Conservation (phyloP, 176 grass and related monocot species). For the Pharus latifolius region DNA sequence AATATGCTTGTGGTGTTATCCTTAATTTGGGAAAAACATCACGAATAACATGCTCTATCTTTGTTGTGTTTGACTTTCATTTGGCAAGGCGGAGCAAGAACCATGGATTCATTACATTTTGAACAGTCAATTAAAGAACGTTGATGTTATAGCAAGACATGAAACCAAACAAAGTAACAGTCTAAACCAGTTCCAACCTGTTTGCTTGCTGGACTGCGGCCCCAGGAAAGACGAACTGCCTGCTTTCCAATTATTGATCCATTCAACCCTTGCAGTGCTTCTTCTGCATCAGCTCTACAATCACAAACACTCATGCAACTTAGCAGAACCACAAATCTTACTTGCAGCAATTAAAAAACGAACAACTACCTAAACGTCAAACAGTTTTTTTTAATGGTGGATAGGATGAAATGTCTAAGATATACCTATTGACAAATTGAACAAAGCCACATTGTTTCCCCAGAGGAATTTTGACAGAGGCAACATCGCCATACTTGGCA, state of each 20-base stretch:
- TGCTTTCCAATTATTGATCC: conserved; percentile 81
- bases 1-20: background rate
- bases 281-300: conserved; percentile 85
- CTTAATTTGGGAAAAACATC: background rate
- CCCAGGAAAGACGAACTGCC: conserved; percentile 84
- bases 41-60: background rate
- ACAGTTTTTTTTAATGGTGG: background rate
- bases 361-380: background rate
- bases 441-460: conserved; percentile 94
- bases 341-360: background rate
- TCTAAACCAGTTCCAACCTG: conserved; percentile 33
- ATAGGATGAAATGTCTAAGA: background rate
- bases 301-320: background rate
- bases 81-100: background rate
- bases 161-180: background rate
- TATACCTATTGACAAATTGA: conserved; percentile 90
- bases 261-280: conserved; percentile 80
- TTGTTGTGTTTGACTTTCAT: background rate
- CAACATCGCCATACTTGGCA: conserved; percentile 76
- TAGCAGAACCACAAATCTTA: background rate
- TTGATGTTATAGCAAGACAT: background rate
- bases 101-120: background rate
- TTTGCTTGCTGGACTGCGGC: conserved; percentile 82
- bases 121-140: background rate
- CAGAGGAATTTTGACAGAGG: conserved; percentile 88